A percentile compares a stretch with the other conserved stretches of the same genome.
Conservation (phyloP, 2,329 filamentous ascomycete species). For the Amphichorda felina region DNA sequence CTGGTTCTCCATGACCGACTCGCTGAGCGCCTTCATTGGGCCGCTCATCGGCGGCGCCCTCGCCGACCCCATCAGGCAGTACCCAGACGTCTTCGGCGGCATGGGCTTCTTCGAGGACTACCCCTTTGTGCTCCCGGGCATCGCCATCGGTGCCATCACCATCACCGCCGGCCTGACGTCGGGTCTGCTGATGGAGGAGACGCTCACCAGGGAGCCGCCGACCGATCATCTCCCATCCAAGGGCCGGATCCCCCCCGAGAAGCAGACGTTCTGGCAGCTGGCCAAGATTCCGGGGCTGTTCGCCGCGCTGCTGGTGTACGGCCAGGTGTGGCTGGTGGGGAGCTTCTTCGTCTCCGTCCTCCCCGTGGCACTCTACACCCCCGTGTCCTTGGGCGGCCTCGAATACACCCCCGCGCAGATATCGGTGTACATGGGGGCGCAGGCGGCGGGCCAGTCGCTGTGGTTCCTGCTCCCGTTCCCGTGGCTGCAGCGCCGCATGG, state of each 20-base stretch:
- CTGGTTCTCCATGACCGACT: slow-evolving; percentile 64
- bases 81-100: slow-evolving; percentile 38
- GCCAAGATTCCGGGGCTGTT: background rate
- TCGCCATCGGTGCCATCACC: slow-evolving; percentile 20
- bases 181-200: background rate
- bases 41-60: slow-evolving; percentile 59
- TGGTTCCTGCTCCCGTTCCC: background rate
- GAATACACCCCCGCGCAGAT: background rate
- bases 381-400: background rate
- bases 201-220: background rate
- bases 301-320: background rate
- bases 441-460: background rate
- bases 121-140: slow-evolving; percentile 42
- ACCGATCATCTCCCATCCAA: background rate
- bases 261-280: background rate
- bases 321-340: background rate
- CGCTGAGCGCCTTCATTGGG: slow-evolving; percentile 62
- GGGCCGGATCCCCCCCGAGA: background rate
- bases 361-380: background rate
- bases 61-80: slow-evolving; percentile 54
- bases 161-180: background rate
- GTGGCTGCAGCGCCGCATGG: background rate
- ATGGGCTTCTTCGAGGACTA: slow-evolving; percentile 32
- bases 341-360: background rate
- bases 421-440: background rate